These are phyloP conservation scores for Aspergillus phoenicis DNA, from an alignment of 2,329 filamentous ascomycete species.

Conservation along the genomic window DNA sequence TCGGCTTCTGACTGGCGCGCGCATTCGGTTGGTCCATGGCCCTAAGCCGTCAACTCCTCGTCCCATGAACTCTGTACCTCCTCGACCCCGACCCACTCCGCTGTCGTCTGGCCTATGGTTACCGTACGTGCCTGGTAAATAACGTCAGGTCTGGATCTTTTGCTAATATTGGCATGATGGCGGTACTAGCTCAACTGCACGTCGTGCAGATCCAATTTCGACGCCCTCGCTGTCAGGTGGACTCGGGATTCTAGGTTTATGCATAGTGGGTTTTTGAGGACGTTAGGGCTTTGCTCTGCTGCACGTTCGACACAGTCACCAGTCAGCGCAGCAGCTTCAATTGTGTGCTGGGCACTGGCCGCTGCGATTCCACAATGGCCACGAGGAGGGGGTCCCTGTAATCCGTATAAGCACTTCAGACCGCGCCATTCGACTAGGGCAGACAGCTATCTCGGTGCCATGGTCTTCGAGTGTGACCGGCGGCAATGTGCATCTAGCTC, in stretches of 20 bases:
- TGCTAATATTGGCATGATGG: slow-evolving; percentile 2
- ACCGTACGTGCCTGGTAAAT: neutral
- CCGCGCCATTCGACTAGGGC: slow-evolving; percentile 5
- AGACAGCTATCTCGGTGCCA: neutral
- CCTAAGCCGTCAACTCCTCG: neutral
- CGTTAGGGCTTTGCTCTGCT: slow-evolving; percentile 10
- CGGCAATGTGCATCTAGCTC: neutral
- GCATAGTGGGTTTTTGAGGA: slow-evolving; percentile 10
- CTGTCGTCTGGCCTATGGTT: slow-evolving; percentile 5
- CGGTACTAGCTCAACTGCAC: slow-evolving; percentile 4
- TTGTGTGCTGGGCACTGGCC: neutral
- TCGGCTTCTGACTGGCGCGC: slow-evolving; percentile 8
- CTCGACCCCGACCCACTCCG: slow-evolving; percentile 1
- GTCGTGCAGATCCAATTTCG: slow-evolving; percentile 16
- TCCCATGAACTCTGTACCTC: slow-evolving; percentile 3
- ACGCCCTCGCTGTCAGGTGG: slow-evolving; percentile 18
- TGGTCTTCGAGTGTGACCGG: neutral
- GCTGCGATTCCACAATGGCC: neutral
- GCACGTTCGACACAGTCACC: slow-evolving; percentile 13
- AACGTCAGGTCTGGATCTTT: slow-evolving; percentile 4
- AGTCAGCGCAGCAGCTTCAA: neutral
- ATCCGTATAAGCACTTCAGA: neutral
- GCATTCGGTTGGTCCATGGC: neutral
- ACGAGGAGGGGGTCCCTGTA: neutral
- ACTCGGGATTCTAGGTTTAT: slow-evolving; percentile 11